Conservation (phyloP, 1,284 basidiomycete species). For the Stereum hirsutum region DNA sequence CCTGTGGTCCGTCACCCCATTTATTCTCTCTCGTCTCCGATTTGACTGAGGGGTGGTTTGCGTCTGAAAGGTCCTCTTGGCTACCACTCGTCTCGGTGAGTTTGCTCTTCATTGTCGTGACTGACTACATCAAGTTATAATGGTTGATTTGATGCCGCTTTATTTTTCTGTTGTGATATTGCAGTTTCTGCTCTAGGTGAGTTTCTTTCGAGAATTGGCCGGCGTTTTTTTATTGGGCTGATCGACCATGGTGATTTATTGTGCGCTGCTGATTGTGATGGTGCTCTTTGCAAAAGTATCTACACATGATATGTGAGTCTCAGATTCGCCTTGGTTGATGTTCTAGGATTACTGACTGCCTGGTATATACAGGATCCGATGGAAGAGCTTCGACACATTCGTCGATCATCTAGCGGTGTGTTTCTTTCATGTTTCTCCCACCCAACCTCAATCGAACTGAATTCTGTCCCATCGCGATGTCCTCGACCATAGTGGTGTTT, state of each 20-base stretch:
- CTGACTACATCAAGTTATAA: conserved; percentile 13
- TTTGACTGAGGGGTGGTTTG: neutral
- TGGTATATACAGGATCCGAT: too few relatives aligned
- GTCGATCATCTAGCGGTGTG: neutral
- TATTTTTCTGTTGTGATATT: too few relatives aligned
- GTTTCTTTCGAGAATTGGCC: neutral
- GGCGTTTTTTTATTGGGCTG: conserved; percentile 12
- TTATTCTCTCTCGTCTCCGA: neutral
- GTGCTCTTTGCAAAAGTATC: neutral
- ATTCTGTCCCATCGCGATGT: too few relatives aligned
- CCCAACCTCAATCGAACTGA: too few relatives aligned
- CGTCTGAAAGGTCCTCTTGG: conserved; percentile 18
- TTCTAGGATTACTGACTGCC: neutral
- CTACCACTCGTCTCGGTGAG: conserved; percentile 21
- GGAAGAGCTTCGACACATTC: neutral
- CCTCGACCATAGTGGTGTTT: conserved; percentile 40
- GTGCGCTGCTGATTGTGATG: neutral
- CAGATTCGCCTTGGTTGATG: neutral
- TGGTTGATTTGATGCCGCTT: neutral
- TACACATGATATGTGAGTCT: neutral
- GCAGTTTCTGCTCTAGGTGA: conserved; percentile 3
- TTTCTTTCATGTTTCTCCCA: neutral
- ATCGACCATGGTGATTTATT: conserved; percentile 30
- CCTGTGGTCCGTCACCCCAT: conserved; percentile 24
- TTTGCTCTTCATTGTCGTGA: conserved; percentile 15